Conservation (phyloP, 2,329 filamentous ascomycete species). For the Alternaria brassicae region DNA sequence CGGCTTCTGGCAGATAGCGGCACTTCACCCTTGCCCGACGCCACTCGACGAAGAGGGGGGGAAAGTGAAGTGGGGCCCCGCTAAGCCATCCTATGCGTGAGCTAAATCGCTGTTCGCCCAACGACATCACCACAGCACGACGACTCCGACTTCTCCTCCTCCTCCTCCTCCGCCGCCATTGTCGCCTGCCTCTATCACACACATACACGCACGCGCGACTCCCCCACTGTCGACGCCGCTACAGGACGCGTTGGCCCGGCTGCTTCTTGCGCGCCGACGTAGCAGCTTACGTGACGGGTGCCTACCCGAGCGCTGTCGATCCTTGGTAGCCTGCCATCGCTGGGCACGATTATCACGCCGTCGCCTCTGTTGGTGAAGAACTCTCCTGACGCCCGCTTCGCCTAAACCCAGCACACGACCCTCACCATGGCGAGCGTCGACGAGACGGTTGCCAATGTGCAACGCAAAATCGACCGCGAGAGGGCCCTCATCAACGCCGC, state of each 20-base stretch:
- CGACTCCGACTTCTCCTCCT: conserved; percentile 14
- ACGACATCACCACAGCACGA: conserved; percentile 33
- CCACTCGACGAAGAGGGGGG: conserved; percentile 28
- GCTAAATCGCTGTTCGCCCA: conserved; percentile 32
- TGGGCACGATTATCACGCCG: conserved; percentile 36
- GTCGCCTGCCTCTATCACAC: conserved; percentile 17
- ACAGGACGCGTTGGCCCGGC: conserved; percentile 13
- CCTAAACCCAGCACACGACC: conserved; percentile 18
- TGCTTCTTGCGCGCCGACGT: conserved; percentile 13
- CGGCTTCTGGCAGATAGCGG: conserved; percentile 7
- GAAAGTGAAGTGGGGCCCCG: conserved; percentile 29
- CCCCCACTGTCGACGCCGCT: conserved; percentile 9
- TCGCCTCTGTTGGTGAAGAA: conserved; percentile 37
- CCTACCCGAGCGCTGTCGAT: conserved; percentile 37
- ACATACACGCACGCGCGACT: no score
- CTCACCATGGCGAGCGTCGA: conserved; percentile 64
- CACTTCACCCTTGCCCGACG: conserved; percentile 20
- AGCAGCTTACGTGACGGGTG: conserved; percentile 21
- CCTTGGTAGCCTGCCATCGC: conserved; percentile 30
- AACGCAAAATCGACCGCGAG: conserved; percentile 97
- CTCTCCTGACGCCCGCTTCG: conserved; percentile 32
- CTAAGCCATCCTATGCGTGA: conserved; percentile 38
- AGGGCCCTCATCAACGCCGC: conserved; percentile 93
- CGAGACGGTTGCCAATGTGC: conserved; percentile 77
- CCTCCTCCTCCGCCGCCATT: no score